Evolutionary conservation across 805 yeast genomes (phyloP), one percentile per base, ranked within the genome.

Genomic region (Phaffomyces antillensis): DNA sequence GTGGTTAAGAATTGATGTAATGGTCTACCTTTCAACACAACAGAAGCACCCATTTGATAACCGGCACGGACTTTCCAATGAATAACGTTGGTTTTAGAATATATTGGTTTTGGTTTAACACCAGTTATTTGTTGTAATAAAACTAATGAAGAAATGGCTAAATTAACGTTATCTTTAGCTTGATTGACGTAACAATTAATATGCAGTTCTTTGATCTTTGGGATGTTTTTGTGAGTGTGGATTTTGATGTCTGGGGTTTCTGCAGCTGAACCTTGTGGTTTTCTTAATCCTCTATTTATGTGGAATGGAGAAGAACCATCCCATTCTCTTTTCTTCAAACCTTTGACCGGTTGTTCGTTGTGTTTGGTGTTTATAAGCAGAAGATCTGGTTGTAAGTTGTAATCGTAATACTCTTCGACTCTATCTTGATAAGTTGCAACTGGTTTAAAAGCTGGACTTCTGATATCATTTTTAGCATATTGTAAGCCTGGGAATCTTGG

Each of bases 101-200:
- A 85, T 16, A 88, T 69, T 23, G 83, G 75, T 49, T 72, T 68
- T 34, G 97, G 89, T 63, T 88, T 86, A 49, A 75, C 79, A 49
- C 96, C 96, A n/a, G 99, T 91, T 57, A 93, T 85, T 63, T 91
- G 98, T 56, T 93, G 95, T 46, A 93, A 61, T 66, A 86, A 91
- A 48, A 87, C 72, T 42, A 79, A 71, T 11, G 95, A 87, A 31
- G 89, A 75, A 45, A 89, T 76, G 28, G 88, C 86, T 49, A 80
- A 71, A 67, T 88, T 81, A 37, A 80, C 75, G 55, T 83, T 79
- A 46, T 76, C 81, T 53, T 77, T 77, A 7, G 93, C 87, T 37
- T 77, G 80, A 53, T 77, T 79, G 39, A 79, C 91, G 59, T 77
- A 91, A 56, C 95, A 79, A 64, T 86, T 86, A 56, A 93, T 69